These are phyloP conservation scores for Maudiozyma serrabonitensis DNA, from an alignment of 805 yeast species.

Conservation along the genomic window DNA sequence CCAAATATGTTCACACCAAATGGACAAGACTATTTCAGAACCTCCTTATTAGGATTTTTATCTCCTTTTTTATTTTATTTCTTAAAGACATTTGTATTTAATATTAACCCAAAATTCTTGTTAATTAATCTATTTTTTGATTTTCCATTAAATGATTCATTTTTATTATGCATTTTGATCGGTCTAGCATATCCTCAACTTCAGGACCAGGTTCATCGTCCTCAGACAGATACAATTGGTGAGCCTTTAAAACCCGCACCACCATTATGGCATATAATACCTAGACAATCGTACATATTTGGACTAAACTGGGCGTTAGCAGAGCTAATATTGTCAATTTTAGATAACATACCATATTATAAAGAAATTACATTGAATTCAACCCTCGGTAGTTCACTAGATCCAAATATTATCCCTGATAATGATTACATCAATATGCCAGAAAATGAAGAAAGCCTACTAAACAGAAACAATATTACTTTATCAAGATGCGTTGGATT, in stretches of 20 bases:
- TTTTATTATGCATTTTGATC: slow-evolving; percentile 29
- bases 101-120: slow-evolving; percentile 21
- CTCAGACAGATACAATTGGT: not conserved
- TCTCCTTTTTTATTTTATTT: slow-evolving; percentile 29
- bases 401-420: not conserved
- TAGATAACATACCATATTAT: slow-evolving; percentile 19
- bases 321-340: slow-evolving; percentile 24
- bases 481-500: slow-evolving; percentile 31
- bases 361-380: slow-evolving; percentile 15
- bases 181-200: slow-evolving; percentile 34
- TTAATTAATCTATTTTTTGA: slow-evolving; percentile 25
- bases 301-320: slow-evolving; percentile 31
- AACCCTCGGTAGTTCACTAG: not conserved
- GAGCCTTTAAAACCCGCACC: not conserved
- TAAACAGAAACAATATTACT: slow-evolving; percentile 25
- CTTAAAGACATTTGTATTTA: slow-evolving; percentile 22
- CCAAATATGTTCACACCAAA: slow-evolving; percentile 29
- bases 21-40: slow-evolving; percentile 33
- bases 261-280: slow-evolving; percentile 32
- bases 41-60: slow-evolving; percentile 28
- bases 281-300: slow-evolving; percentile 32
- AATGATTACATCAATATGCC: not conserved
- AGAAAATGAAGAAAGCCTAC: not conserved
- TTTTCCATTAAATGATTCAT: slow-evolving; percentile 29
- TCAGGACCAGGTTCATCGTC: slow-evolving; percentile 12